Percentiles rank a stretch among this genome's conserved stretches.
phyloP scores from a whole-genome alignment of 371 early-diverging fungal genomes.

The Rhizomucor pusillus region DNA sequence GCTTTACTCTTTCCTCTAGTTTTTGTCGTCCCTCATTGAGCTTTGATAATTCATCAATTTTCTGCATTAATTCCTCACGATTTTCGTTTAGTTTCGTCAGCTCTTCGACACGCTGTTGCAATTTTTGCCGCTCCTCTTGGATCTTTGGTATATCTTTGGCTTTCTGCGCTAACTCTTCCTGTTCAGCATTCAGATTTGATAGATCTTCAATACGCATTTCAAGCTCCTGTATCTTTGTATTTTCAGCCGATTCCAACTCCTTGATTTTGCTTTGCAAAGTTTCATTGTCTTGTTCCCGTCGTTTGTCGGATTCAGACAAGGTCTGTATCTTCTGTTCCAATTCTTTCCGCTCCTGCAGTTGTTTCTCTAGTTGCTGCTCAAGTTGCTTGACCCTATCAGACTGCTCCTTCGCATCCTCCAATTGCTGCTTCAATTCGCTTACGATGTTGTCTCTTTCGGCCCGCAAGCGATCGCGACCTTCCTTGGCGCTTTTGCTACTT shows the following conservation, averaged over 20 bases:
- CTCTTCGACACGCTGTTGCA: conserved; percentile 3
- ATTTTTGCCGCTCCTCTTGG: background rate
- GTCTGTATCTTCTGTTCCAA: conserved; percentile 9
- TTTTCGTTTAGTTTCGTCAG: conserved; percentile 14
- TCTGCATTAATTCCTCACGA: conserved; percentile 17
- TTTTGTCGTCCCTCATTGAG: conserved; percentile 18
- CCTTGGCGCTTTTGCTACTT: no score
- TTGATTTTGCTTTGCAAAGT: background rate
- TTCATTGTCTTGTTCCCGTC: no score
- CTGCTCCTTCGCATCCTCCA: conserved; percentile 2
- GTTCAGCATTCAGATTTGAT: conserved; percentile 18
- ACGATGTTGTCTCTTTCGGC: background rate
- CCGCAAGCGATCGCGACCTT: no score
- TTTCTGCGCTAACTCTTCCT: conserved; percentile 3
- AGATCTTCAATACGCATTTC: conserved; percentile 21
- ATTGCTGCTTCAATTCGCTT: conserved; percentile 3
- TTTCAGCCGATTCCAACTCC: background rate
- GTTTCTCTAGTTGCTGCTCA: conserved; percentile 15
- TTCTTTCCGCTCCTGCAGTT: conserved; percentile 17
- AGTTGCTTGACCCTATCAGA: conserved; percentile 9
- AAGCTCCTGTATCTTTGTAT: conserved; percentile 1
- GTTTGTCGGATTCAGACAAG: no score
- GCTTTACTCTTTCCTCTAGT: conserved; percentile 8
- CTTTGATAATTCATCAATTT: conserved; percentile 1
- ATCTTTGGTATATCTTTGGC: no score